Evolutionary conservation across 2,329 filamentous ascomycete genomes (phyloP).

Genomic region (Parastagonospora avenae): DNA sequence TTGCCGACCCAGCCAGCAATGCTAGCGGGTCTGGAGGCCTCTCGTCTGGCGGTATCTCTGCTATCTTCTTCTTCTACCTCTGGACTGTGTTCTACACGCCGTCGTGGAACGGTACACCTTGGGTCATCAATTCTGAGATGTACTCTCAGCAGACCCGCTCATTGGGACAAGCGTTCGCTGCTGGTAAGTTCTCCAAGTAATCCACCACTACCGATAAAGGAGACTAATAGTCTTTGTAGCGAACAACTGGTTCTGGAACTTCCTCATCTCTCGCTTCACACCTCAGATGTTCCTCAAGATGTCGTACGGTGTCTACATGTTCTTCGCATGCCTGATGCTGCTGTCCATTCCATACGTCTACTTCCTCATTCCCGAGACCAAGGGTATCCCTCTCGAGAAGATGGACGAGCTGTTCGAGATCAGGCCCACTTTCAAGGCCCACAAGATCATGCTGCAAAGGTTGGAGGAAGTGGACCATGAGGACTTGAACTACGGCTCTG

Average conservation of each 20-base stretch:
- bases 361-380: constrained; percentile 49
- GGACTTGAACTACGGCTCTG: constrained; percentile 19
- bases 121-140: constrained; percentile 77
- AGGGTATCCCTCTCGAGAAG: constrained; percentile 52
- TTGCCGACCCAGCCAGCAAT: constrained; percentile 51
- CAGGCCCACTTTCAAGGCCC: constrained; percentile 49
- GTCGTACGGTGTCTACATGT: constrained; percentile 53
- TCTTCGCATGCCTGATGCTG: constrained; percentile 56
- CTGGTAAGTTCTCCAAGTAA: background rate
- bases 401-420: constrained; percentile 57
- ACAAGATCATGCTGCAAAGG: constrained; percentile 47
- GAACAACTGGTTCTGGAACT: constrained; percentile 76
- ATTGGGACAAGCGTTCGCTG: constrained; percentile 59
- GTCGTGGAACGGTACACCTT: constrained; percentile 74
- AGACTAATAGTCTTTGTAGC: constrained; percentile 1
- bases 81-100: constrained; percentile 76
- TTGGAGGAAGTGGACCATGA: constrained; percentile 46
- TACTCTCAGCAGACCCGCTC: constrained; percentile 70
- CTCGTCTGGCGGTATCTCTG: constrained; percentile 60
- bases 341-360: constrained; percentile 49
- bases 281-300: constrained; percentile 65
- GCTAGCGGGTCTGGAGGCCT: constrained; percentile 36
- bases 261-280: constrained; percentile 71
- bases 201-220: background rate
- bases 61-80: constrained; percentile 74